These are phyloP conservation scores for Pleurotus djamor DNA, from an alignment of 768 basidiomycete species.

Conservation along the genomic window DNA sequence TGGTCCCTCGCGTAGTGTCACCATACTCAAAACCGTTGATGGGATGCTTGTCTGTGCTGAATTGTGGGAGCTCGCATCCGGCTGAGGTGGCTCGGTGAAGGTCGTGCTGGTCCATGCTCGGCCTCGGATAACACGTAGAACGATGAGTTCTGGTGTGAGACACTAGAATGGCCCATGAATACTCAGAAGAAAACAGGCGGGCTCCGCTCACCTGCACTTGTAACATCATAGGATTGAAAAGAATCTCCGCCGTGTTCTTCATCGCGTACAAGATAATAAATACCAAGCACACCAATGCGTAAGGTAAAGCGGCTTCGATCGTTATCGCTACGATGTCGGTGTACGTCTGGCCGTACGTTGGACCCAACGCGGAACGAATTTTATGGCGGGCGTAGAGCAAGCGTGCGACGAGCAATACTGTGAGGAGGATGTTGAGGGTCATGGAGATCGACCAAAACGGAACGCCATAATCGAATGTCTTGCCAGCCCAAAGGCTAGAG, in stretches of 20 bases:
- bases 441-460: slow-evolving; percentile 14
- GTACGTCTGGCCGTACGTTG: slow-evolving; percentile 14
- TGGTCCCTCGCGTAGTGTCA: background rate
- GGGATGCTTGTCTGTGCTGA: background rate
- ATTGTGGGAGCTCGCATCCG: background rate
- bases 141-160: slow-evolving; percentile 11
- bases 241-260: slow-evolving; percentile 4
- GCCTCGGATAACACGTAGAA: slow-evolving; percentile 12
- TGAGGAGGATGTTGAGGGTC: slow-evolving; percentile 14
- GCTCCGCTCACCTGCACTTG: slow-evolving; percentile 13
- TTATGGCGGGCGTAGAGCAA: slow-evolving; percentile 13
- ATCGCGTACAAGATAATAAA: slow-evolving; percentile 15
- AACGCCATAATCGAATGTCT: slow-evolving; percentile 12
- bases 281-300: slow-evolving; percentile 13
- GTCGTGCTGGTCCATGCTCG: slow-evolving; percentile 9
- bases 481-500: slow-evolving; percentile 8
- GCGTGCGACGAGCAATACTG: slow-evolving; percentile 12
- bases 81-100: background rate
- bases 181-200: background rate
- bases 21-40: background rate
- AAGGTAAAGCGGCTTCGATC: slow-evolving; percentile 15
- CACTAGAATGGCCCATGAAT: background rate
- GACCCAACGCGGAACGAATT: slow-evolving; percentile 10
- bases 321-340: slow-evolving; percentile 13
- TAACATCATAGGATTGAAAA: slow-evolving; percentile 12